Conservation (phyloP, 805 yeast species). For the Nakazawaea ishiwadae region DNA sequence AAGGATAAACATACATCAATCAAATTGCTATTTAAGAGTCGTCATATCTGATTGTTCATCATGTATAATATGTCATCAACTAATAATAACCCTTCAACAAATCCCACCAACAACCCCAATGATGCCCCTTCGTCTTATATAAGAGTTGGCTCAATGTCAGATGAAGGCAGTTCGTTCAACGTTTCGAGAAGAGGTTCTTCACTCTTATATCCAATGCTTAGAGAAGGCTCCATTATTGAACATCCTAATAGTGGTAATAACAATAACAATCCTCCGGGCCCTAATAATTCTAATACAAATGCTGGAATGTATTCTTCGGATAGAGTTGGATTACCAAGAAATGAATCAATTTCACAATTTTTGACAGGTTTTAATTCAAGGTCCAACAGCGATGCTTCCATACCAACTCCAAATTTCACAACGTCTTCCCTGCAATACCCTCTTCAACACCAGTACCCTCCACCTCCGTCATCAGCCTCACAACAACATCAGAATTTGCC, state of each 20-base stretch:
- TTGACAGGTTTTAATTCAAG: constrained; percentile 9
- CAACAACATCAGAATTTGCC: constrained; percentile 7
- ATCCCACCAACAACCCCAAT: constrained; percentile 11
- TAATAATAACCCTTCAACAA: constrained; percentile 5
- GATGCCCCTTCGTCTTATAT: constrained; percentile 13
- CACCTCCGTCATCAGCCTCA: not conserved
- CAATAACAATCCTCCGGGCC: not conserved
- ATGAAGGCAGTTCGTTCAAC: constrained; percentile 20
- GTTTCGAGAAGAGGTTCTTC: constrained; percentile 22
- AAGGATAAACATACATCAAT: too few species aligned
- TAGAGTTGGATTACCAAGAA: constrained; percentile 5
- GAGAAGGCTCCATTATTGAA: constrained; percentile 9
- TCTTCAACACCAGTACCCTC: not conserved
- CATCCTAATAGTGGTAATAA: not conserved
- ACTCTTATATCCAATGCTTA: constrained; percentile 18
- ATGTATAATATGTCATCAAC: constrained; percentile 13
- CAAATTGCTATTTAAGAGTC: too few species aligned
- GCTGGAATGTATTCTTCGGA: not conserved
- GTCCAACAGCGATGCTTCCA: constrained; percentile 2
- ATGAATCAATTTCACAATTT: constrained; percentile 12
- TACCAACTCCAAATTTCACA: constrained; percentile 4
- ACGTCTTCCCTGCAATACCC: constrained; percentile 1
- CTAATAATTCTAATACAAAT: not conserved
- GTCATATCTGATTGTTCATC: too few species aligned
- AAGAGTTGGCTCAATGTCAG: constrained; percentile 20